A percentile compares a stretch with the other conserved stretches of the same genome.
Conservation (phyloP, 805 yeast genomes). For the Candida khao-thaluensis region DNA sequence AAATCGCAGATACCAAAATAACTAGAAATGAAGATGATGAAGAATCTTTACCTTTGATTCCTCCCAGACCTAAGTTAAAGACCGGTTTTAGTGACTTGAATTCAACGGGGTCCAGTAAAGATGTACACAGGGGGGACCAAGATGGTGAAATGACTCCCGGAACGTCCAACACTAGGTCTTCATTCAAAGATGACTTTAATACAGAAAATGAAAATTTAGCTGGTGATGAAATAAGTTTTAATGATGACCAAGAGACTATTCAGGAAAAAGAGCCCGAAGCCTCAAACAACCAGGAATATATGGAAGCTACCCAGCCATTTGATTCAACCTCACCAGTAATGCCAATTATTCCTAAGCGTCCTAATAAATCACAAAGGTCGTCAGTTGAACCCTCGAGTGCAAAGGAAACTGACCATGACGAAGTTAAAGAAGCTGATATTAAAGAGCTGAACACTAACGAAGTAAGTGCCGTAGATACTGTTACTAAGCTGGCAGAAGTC, state of each 20-base stretch:
- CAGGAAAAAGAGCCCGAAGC: conserved; percentile 21
- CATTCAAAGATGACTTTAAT: conserved; percentile 32
- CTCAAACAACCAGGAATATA: not conserved
- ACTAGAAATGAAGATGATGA: too few relatives aligned
- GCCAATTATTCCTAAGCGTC: conserved; percentile 15
- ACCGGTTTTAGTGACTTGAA: not conserved
- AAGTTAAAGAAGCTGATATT: not conserved
- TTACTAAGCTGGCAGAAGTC: not conserved
- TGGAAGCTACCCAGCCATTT: too few relatives aligned
- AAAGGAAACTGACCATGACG: conserved; percentile 11
- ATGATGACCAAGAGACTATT: conserved; percentile 32
- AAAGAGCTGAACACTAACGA: too few relatives aligned
- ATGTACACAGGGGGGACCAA: not conserved
- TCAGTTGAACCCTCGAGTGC: conserved; percentile 10
- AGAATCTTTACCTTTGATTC: conserved; percentile 14
- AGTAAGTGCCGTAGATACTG: too few relatives aligned
- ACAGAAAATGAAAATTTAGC: conserved; percentile 25
- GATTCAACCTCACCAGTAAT: not conserved
- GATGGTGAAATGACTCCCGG: conserved; percentile 36
- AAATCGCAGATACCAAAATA: too few relatives aligned
- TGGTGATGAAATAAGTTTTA: conserved; percentile 20
- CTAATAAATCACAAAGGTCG: conserved; percentile 4
- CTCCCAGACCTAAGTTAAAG: conserved; percentile 10
- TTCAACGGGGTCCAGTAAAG: not conserved
- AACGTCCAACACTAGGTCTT: conserved; percentile 26